phyloP scores from a whole-genome alignment of 441 rosid species.

The Viola pubescens region DNA sequence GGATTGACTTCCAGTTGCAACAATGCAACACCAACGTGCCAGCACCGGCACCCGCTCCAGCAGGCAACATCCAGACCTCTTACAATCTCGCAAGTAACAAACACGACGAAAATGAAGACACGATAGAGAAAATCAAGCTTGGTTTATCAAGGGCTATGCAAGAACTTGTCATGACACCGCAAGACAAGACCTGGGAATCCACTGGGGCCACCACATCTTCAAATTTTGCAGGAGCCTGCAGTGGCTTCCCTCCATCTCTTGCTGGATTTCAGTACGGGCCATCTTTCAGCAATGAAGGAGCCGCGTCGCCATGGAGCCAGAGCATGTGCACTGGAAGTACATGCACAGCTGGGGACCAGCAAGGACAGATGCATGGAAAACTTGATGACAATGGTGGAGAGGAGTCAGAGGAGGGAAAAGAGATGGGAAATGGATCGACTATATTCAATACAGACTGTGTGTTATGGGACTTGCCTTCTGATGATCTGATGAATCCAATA shows the following conservation, averaged over 20 bases:
- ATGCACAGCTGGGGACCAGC: conserved; percentile 42
- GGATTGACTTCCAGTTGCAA: conserved; percentile 71
- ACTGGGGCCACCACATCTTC: conserved; percentile 15
- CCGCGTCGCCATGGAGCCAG: conserved; percentile 50
- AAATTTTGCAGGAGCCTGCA: conserved; percentile 32
- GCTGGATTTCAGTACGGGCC: conserved; percentile 32
- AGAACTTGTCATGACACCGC: conserved; percentile 39
- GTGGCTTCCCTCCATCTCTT: conserved; percentile 29
- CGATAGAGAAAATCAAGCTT: conserved; percentile 50
- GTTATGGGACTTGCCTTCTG: conserved; percentile 56
- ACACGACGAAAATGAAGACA: conserved; percentile 39
- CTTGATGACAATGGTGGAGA: conserved; percentile 30
- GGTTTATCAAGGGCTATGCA: conserved; percentile 56
- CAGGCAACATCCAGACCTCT: neutral
- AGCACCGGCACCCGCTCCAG: neutral
- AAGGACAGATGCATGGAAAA: conserved; percentile 26
- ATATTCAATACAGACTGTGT: conserved; percentile 46
- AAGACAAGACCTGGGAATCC: conserved; percentile 41
- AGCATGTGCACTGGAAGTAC: conserved; percentile 49
- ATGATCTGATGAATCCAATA: conserved; percentile 43
- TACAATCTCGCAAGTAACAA: neutral
- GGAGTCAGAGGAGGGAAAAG: conserved; percentile 36
- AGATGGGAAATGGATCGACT: conserved; percentile 31
- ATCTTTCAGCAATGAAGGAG: conserved; percentile 34
- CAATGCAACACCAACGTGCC: conserved; percentile 33